These are phyloP conservation scores for Pulchroboletus neoregius DNA, from an alignment of 1,284 basidiomycete species.

Conservation along the genomic window DNA sequence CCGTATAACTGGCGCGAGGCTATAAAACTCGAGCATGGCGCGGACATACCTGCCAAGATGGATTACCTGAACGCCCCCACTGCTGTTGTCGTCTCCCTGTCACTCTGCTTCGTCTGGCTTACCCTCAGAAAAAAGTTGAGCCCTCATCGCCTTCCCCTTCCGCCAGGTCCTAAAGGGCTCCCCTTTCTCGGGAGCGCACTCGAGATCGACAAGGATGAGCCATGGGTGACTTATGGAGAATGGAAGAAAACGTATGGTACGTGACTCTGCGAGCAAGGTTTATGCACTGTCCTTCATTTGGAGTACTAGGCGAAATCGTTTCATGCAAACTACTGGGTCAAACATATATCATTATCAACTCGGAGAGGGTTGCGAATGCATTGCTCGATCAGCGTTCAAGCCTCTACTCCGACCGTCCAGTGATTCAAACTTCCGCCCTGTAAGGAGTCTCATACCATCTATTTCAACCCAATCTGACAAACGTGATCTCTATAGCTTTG, in stretches of 20 bases:
- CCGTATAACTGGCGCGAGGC: background rate
- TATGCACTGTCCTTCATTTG: background rate
- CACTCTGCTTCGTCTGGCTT: slow-evolving; percentile 4
- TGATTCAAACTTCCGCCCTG: slow-evolving; percentile 10
- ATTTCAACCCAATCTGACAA: background rate
- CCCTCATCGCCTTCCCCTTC: slow-evolving; percentile 23
- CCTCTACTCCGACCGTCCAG: slow-evolving; percentile 22
- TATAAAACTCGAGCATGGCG: too few species aligned
- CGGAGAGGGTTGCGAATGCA: slow-evolving; percentile 18
- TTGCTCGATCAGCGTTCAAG: slow-evolving; percentile 26
- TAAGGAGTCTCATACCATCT: background rate
- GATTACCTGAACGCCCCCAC: background rate
- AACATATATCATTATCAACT: slow-evolving; percentile 23
- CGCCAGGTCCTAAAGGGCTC: slow-evolving; percentile 29
- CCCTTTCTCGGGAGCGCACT: slow-evolving; percentile 29
- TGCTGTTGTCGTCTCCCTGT: slow-evolving; percentile 1
- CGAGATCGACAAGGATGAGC: slow-evolving; percentile 23
- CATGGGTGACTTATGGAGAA: slow-evolving; percentile 30
- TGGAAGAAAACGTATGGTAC: slow-evolving; percentile 28
- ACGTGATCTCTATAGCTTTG: slow-evolving; percentile 13
- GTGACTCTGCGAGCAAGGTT: background rate
- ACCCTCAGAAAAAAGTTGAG: slow-evolving; percentile 5
- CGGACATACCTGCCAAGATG: slow-evolving; percentile 7
- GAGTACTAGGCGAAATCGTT: slow-evolving; percentile 21
- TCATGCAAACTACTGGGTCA: slow-evolving; percentile 21